A percentile compares a stretch with the other conserved stretches of the same genome.
These are phyloP conservation scores for Panicum hallii DNA, from an alignment of 202 grass and related monocot species.

Conservation along the genomic window DNA sequence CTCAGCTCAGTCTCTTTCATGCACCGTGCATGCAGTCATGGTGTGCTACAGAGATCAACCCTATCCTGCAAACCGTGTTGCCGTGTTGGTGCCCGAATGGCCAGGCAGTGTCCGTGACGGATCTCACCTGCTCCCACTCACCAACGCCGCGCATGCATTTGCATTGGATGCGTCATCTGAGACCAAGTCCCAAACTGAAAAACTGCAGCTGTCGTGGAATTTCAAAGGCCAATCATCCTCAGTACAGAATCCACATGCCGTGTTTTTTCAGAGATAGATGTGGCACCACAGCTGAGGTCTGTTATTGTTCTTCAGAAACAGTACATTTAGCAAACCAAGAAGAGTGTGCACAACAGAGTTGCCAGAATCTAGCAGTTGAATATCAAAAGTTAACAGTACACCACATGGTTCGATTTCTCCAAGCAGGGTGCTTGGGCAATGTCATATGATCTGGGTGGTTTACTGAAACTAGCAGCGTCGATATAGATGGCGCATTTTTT, in stretches of 20 bases:
- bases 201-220: not conserved
- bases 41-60: not conserved
- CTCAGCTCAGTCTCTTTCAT: not conserved
- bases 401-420: slow-evolving; percentile 10
- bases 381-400: not conserved
- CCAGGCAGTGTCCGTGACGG: slow-evolving; percentile 3
- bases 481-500: not conserved
- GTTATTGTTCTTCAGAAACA: not conserved
- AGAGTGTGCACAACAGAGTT: not conserved
- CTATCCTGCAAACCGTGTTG: slow-evolving; percentile 1
- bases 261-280: not conserved
- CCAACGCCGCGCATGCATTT: not conserved
- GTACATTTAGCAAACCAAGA: not conserved
- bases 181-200: slow-evolving; percentile 47
- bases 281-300: not conserved
- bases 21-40: slow-evolving; percentile 5
- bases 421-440: slow-evolving; percentile 7
- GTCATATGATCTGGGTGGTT: not conserved
- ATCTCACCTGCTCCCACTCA: slow-evolving; percentile 50
- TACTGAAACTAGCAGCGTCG: not conserved
- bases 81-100: slow-evolving; percentile 32
- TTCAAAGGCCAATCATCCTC: too few relatives aligned
- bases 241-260: not conserved
- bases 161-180: slow-evolving; percentile 34
- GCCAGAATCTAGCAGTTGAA: not conserved